Evolutionary conservation across 768 basidiomycete genomes (phyloP), one percentile per base, ranked within the genome.

Genomic region (Fomitopsis serialis): DNA sequence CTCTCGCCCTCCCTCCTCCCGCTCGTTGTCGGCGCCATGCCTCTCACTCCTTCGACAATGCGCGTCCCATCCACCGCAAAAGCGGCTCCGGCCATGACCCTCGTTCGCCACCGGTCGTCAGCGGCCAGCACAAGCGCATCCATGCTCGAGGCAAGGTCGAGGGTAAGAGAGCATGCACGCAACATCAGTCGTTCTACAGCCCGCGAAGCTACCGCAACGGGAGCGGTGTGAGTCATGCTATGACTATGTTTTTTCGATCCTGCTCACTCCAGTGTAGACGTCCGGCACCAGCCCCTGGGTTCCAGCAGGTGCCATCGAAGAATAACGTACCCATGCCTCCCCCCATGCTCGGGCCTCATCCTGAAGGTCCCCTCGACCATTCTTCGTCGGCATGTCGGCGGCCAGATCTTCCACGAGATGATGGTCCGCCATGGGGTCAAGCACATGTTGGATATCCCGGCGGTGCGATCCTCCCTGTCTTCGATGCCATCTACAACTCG

Each of bases 371-470:
- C 37, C 71, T 89, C 55, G 92, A 94, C 67, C 78, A 84, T 62
- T 86, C 89, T 98, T 99, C 65, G 79, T 98, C 52, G 97, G 96
- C 46, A 80, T 95, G 69, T 92, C 92, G 96, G 96, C 12, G 96
- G 96, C 24, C 82, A 98, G 70, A 98, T 99, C 66, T 97, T 99
- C 75, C 94, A 99, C 70, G 96, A 99, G 73, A 98, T 99, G 96
- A 96, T 99, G 92, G 85, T 95, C 56, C 81, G 96, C 44, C 97
- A 99, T 66, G 83, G 79, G 54, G 95, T 98, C 61, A 97, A 95
- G 70, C 92, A 98, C 64, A 80, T 99, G 44, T 98, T 99, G 96
- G 96, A 35, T 99, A 98, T 72, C 96, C 96, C 8, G 95, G 95
- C 42, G 96, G 96, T 54, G 97, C 96, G 40, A 98, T 98, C 70